phyloP scores from a whole-genome alignment of 352 stramenopile species.

The Phytopythium vexans region DNA sequence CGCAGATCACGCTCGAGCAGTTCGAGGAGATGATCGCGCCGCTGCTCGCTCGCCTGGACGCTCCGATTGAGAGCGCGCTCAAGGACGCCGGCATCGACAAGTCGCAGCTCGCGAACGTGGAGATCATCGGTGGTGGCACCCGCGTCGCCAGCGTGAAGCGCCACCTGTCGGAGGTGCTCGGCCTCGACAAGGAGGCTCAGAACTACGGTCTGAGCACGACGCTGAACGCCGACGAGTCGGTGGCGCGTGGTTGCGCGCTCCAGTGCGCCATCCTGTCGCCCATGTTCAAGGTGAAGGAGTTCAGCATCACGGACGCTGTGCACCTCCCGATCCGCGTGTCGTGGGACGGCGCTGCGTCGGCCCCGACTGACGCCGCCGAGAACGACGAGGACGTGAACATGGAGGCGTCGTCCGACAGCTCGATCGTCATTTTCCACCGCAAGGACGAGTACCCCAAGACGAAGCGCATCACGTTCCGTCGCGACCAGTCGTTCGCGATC shows the following conservation, averaged over 20 bases:
- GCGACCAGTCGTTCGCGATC: slow-evolving; percentile 92
- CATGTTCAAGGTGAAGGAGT: slow-evolving; percentile 96
- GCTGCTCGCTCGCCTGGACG: slow-evolving; percentile 83
- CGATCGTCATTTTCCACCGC: slow-evolving; percentile 94
- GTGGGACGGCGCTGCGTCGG: slow-evolving; percentile 83
- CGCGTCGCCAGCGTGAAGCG: slow-evolving; percentile 96
- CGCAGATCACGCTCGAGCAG: slow-evolving; percentile 92
- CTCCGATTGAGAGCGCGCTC: slow-evolving; percentile 80
- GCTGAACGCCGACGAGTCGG: slow-evolving; percentile 98
- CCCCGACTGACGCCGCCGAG: slow-evolving; percentile 57
- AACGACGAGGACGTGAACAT: slow-evolving; percentile 89
- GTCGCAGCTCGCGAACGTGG: slow-evolving; percentile 89
- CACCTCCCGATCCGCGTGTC: slow-evolving; percentile 93
- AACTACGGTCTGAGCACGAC: slow-evolving; percentile 98
- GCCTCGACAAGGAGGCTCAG: slow-evolving; percentile 89
- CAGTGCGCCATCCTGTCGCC: slow-evolving; percentile 98
- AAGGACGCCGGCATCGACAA: slow-evolving; percentile 88
- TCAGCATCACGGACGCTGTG: slow-evolving; percentile 83
- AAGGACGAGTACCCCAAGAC: slow-evolving; percentile 97
- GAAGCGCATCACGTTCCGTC: slow-evolving; percentile 95
- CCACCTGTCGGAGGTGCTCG: slow-evolving; percentile 89
- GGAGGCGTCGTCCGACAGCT: slow-evolving; percentile 60
- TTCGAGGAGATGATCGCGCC: slow-evolving; percentile 94
- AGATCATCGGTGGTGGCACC: slow-evolving; percentile 96
- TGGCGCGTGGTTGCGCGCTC: slow-evolving; percentile 95